Base-by-base conservation (phyloP, 768 basidiomycete genomes). In the Tylopilus sp. region DNA sequence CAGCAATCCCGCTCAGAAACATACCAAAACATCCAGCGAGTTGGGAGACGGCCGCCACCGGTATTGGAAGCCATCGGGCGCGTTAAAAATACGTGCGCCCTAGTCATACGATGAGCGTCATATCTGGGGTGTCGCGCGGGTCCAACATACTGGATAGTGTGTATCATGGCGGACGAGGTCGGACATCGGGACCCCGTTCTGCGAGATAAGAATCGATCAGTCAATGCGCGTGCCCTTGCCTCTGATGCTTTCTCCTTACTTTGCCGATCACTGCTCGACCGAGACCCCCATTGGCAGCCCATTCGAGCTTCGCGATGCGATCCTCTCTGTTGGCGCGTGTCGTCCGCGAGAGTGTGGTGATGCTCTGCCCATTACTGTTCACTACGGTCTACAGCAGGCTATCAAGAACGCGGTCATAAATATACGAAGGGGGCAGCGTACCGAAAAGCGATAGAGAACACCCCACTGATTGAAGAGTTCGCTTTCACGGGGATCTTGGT, bases 191-290 rank as follows among this genome's bases (percentile, higher is more conserved):
- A 88, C 73, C 56, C 81, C 82, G 66, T 84, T 83, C 86, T 91
- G 70, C 31, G 55, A 58, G 57, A 56, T 51, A 61, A 55, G 65
- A 50, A 60, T 64, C 57, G 66, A 63, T 66, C 48, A 52, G 60
- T 49, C 51, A 48, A 54, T 51, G 56, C 47, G 60, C 56, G 50
- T 36, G 42, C n/a, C 3, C 51, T 53, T 17, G 38, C 18, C 41
- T 44, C 56, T 40, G 45, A 46, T 56, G 25, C 48, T 51, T 50
- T 47, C 59, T 66, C 64, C 25, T 49, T 57, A 88, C 89, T 78
- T 91, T 91, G 63, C 91, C 90, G 63, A 93, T 88, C 53, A 87
- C 77, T 60, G 89, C 85, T 61, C 90, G 88, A 54, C 90, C 90
- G 45, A 92, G 83, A 50, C 86, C 84, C 54, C 89, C 90, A 58